Evolutionary conservation across 345 rosid genomes (phyloP), one percentile per base, ranked within the genome.

Genomic region (Populus tremula): DNA sequence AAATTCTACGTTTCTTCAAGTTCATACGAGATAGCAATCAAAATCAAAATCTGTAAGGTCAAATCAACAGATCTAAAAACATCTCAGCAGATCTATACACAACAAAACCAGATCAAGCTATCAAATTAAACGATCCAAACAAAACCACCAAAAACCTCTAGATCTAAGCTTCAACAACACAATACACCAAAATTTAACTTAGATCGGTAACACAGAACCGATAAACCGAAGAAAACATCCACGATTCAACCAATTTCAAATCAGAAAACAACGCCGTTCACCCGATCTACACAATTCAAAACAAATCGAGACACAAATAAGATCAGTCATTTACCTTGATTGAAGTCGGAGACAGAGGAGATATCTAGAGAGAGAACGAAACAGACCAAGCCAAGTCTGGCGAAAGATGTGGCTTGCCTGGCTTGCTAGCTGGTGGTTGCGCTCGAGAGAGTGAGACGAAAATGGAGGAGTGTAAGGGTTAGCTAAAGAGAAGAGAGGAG

Each of bases 121-220:
- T 27, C 63, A 27, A 77, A 79, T 39, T 75, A 41, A 39, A 25
- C 47, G 67, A 65, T 23, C 59, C 9, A 54, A 14, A 3, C 9
- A 17, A 38, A 77, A 59, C 61, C 21, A 63, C 14, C 33, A 39
- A 50, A 10, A 4, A 38, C 33, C 25, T 6, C 67, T 56, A 84
- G 85, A 84, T 86, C 88, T 82, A 73, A 80, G 62, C 66, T 56
- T 38, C 67, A 69, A 1, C 29, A 29, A 6, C 73, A 38, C 71
- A 56, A 12, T 12, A 50, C n/a, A 50, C 20, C 20, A 56, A 56
- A n/a, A 9, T 21, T 21, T n/a, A 50, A 50, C 56, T 50, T 45
- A 74, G 80, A 82, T 73, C 82, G 69, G 67, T 21, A 61, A 36
- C 62, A 21, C 5, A 50, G 36, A 73, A n/a, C 23, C 27, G 4